Percentiles rank a stretch among this genome's conserved stretches.
Conservation (phyloP, 225 moss, liverwort and hornwort species). For the Takakia lepidozioides region DNA sequence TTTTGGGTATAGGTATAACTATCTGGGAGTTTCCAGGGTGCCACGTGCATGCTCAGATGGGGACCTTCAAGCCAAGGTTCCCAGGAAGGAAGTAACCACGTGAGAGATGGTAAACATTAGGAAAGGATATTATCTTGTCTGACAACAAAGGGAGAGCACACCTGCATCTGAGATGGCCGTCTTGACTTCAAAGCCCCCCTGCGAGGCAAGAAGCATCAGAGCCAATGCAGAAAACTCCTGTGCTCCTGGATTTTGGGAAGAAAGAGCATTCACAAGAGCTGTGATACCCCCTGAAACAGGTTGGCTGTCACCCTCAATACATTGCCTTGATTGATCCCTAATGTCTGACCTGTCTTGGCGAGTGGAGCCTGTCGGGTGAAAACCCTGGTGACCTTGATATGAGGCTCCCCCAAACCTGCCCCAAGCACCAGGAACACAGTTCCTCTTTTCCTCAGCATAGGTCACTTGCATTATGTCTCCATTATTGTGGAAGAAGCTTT, state of each 20-base stretch:
- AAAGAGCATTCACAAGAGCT: conserved; percentile 56
- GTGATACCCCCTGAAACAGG: conserved; percentile 43
- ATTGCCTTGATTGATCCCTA: conserved; percentile 10
- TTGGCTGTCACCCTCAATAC: conserved; percentile 31
- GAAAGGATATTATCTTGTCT: no score
- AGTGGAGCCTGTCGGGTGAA: neutral
- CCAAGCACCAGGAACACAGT: neutral
- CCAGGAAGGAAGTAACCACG: no score
- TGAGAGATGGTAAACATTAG: no score
- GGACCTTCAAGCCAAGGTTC: no score
- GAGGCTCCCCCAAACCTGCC: conserved; percentile 3
- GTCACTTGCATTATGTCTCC: conserved; percentile 3
- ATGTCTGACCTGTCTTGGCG: conserved; percentile 10
- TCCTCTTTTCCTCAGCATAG: conserved; percentile 8
- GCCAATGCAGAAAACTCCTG: conserved; percentile 78
- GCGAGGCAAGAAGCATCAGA: conserved; percentile 72
- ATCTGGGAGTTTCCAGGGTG: no score
- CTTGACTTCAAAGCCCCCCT: conserved; percentile 72
- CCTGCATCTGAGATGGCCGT: conserved; percentile 53
- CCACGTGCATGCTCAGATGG: no score
- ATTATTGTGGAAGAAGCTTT: neutral
- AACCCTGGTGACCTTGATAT: conserved; percentile 5
- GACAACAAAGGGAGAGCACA: conserved; percentile 7
- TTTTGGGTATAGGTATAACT: no score
- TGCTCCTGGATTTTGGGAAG: conserved; percentile 62